Evolutionary conservation across 768 basidiomycete species (phyloP).

Genomic region (Clitopilus hobsonii): DNA sequence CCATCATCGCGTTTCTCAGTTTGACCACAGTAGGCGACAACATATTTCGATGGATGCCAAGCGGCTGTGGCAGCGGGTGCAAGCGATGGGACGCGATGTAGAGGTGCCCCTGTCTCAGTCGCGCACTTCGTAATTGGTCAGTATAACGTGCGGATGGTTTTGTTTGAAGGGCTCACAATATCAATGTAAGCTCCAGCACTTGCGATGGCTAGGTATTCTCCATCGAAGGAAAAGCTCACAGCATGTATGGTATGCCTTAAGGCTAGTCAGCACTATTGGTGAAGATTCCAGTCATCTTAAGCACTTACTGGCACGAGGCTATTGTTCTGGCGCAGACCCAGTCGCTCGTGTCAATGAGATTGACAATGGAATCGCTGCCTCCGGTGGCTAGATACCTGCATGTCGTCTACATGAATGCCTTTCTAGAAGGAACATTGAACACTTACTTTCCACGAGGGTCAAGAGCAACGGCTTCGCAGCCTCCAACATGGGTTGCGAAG

Average conservation of each 20-base stretch:
- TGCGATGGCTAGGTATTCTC: slow-evolving; percentile 78
- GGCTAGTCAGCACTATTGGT: slow-evolving; percentile 3
- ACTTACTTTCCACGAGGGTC: slow-evolving; percentile 73
- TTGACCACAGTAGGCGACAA: slow-evolving; percentile 81
- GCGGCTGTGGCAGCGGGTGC: slow-evolving; percentile 71
- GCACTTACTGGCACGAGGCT: slow-evolving; percentile 72
- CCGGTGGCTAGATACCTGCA: slow-evolving; percentile 75
- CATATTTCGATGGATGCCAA: slow-evolving; percentile 80
- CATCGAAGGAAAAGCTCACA: slow-evolving; percentile 78
- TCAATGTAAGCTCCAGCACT: slow-evolving; percentile 71
- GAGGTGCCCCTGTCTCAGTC: slow-evolving; percentile 67
- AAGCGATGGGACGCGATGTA: slow-evolving; percentile 73
- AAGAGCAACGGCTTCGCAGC: slow-evolving; percentile 70
- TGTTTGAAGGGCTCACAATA: slow-evolving; percentile 50
- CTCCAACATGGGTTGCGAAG: slow-evolving; percentile 73
- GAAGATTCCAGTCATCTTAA: background rate
- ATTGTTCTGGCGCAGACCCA: slow-evolving; percentile 80
- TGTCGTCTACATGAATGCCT: too few species aligned
- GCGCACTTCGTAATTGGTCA: slow-evolving; percentile 49
- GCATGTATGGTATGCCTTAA: slow-evolving; percentile 64
- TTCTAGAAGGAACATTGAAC: background rate
- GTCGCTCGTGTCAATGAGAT: slow-evolving; percentile 73
- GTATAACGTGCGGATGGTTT: background rate
- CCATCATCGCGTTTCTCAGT: slow-evolving; percentile 62
- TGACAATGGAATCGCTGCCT: slow-evolving; percentile 78